A percentile compares a stretch with the other conserved stretches of the same genome.
Conservation (phyloP, 1,284 basidiomycete genomes). For the Boletus mariae region DNA sequence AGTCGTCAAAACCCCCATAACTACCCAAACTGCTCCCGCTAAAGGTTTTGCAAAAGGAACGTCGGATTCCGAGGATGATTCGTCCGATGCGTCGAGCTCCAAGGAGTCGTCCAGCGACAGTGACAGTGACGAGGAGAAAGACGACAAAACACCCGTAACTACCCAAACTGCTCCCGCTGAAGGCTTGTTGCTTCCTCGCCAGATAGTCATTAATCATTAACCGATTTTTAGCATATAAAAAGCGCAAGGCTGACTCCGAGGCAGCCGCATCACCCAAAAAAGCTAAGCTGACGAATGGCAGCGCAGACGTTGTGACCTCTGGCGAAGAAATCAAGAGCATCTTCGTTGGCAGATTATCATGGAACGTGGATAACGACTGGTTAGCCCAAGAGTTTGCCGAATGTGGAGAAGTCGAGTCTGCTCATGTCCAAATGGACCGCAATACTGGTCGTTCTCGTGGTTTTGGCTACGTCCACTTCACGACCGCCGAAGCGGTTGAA, state of each 20-base stretch:
- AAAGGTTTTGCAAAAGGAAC: conserved; percentile 1
- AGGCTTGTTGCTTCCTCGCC: conserved; percentile 18
- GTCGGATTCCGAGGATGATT: not conserved
- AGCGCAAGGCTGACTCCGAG: conserved; percentile 84
- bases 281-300: conserved; percentile 64
- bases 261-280: conserved; percentile 72
- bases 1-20: not conserved
- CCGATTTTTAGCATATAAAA: conserved; percentile 39
- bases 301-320: conserved; percentile 42
- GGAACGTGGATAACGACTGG: conserved; percentile 98
- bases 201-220: conserved; percentile 27
- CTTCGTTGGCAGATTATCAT: conserved; percentile 93
- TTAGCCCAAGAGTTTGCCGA: conserved; percentile 87
- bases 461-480: conserved; percentile 95
- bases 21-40: too few species aligned
- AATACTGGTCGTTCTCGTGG: conserved; percentile 85
- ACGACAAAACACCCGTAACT: conserved; percentile 1
- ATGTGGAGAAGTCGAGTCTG: conserved; percentile 85
- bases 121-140: conserved; percentile 27
- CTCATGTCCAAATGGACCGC: conserved; percentile 90
- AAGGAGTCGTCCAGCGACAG: conserved; percentile 18
- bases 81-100: conserved; percentile 5
- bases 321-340: conserved; percentile 68
- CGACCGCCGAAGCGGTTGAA: conserved; percentile 68
- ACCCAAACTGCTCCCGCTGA: not conserved